Evolutionary conservation across 192 early-diverging fungal genomes (phyloP), one percentile per base, ranked within the genome.

Genomic region (Obelidium mucronatum): DNA sequence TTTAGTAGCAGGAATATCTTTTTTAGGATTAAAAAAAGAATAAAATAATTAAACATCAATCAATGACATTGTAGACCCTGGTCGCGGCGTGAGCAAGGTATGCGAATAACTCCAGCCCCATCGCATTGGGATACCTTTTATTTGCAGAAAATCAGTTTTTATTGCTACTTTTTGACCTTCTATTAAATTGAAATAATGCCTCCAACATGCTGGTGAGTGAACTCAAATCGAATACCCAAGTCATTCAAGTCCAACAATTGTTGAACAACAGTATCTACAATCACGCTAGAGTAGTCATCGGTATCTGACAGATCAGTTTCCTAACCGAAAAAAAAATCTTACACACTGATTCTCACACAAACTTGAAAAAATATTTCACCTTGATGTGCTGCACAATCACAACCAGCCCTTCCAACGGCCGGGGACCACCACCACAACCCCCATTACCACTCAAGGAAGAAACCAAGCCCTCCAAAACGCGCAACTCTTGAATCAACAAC

Each of bases 341-440:
- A n/a, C n/a, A n/a, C n/a, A n/a, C n/a, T n/a, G n/a, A n/a, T n/a
- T n/a, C n/a, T n/a, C n/a, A n/a, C n/a, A n/a, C n/a, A n/a, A n/a
- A n/a, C n/a, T n/a, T n/a, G n/a, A n/a, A n/a, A n/a, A 61, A 17
- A 30, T 61, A 42, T 2, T 56, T 48, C 17, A 58, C 73, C 62
- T 75, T 75, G 2, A 75, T 48, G n/a, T 75, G 73, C 42, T 51
- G 42, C 13, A 75, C 33, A 30, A 75, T 31, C 28, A 75, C 42
- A 8, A 3, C 35, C 36, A 75, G 17, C 19, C 73, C 73, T 22
- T 65, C 39, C 26, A 75, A 53, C n/a, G n/a, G 6, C 24, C 15
- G 6, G 8, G 8, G 15, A 30, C 8, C 37, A 30, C 30, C 34
- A 24, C 30, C 39, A 24, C 24, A 17, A 66, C 33, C 19, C 37